Evolutionary conservation across 371 early-diverging fungal genomes (phyloP).

Genomic region (Coemansia sp.): DNA sequence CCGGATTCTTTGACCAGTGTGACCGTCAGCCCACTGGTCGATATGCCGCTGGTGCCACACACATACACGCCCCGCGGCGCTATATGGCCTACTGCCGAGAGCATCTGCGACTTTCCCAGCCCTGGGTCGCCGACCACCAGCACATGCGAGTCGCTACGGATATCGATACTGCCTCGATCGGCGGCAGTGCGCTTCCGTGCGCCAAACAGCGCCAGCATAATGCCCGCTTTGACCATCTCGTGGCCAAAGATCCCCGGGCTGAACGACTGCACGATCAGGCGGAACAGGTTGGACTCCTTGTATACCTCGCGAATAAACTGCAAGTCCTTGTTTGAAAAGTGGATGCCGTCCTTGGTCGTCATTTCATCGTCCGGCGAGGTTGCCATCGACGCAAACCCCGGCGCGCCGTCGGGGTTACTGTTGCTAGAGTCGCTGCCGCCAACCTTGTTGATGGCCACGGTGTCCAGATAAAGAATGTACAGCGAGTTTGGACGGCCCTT

Average conservation of each 20-base stretch:
- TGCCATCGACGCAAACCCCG: conserved; percentile 1
- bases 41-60: conserved; percentile 66
- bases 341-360: conserved; percentile 54
- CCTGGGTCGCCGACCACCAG: conserved; percentile 68
- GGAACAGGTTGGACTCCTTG: conserved; percentile 52
- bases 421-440: conserved; percentile 44
- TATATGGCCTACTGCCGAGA: conserved; percentile 54
- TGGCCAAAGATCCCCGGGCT: conserved; percentile 71
- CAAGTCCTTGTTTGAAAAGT: conserved; percentile 57
- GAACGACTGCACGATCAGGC: conserved; percentile 59
- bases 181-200: conserved; percentile 51
- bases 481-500: conserved; percentile 51
- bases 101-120: conserved; percentile 65
- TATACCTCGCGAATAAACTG: conserved; percentile 58
- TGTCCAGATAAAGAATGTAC: conserved; percentile 66
- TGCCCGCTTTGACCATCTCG: conserved; percentile 67
- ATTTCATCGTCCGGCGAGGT: conserved; percentile 16
- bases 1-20: conserved; percentile 70
- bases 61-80: conserved; percentile 65
- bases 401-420: conserved; percentile 36
- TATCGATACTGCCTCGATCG: conserved; percentile 44
- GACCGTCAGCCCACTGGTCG: conserved; percentile 78
- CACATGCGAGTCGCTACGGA: conserved; percentile 70
- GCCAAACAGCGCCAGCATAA: conserved; percentile 68
- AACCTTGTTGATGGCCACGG: conserved; percentile 61